Evolutionary conservation across 768 basidiomycete species (phyloP), one percentile per base, ranked within the genome.

Genomic region (Xerocomellus intermedius): DNA sequence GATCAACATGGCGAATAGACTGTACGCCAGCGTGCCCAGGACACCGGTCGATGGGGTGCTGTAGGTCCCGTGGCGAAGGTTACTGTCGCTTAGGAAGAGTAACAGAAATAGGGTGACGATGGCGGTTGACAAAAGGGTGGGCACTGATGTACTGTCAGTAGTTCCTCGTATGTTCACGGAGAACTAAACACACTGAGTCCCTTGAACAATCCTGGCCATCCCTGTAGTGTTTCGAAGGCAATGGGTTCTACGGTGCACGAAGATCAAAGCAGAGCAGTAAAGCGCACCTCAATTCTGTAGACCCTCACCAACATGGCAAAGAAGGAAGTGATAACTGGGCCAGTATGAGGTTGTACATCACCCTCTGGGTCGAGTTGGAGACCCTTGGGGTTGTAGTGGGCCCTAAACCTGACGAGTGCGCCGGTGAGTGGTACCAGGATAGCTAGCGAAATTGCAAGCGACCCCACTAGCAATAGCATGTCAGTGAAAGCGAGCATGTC

Each of bases 351-450:
- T 68, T 85, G 79, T n/a, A 82, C 86, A 44, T 79, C 84, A 32
- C 87, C 89, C 65, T 91, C 89, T 30, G 79, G 74, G 69, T 92
- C 91, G 38, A 93, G 78, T 49, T 86, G 88, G 38, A 94, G 82
- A 35, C 87, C 89, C 69, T 87, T 89, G 3, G 91, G 91, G 64
- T 89, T 90, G 75, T 89, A 93, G 66, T 93, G 91, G 30, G 88
- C 89, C 70, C 91, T 79, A 67, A 89, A 84, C 44, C 90, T 80
- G 8, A 92, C 85, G 10, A 91, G 76, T 13, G 85, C 77, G 5
- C 89, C 90, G 8, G 82, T 78, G 13, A 90, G 71, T 12, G 84
- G 82, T 5, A 89, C 81, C 17, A 82, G 73, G 26, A 87, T 66
- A 35, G 73, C 76, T n/a, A 89, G 69, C 35, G 81, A 83, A 35